Evolutionary conservation across 2,329 filamentous ascomycete species (phyloP), one percentile per base, ranked within the genome.

Genomic region (Verticillium dahliae): DNA sequence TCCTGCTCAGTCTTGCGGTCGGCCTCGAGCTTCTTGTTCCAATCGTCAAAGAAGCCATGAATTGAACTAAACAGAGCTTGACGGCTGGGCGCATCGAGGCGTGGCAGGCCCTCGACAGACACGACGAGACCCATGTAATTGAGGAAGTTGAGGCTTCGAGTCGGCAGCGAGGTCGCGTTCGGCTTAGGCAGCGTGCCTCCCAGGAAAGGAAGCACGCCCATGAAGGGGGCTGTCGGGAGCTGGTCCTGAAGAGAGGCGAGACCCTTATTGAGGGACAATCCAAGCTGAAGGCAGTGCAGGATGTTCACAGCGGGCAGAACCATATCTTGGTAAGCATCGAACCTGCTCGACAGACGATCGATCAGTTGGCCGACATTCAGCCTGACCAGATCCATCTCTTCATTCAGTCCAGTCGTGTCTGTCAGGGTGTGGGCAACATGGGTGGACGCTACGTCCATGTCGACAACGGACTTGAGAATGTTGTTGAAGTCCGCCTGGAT

Each of bases 401-500:
- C 75, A 1, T 69, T 71, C 5, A 56, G 27, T n/a, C 73, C 74
- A 9, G 70, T 66, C 10, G 67, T 70, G 0, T 71, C 71, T 1
- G 71, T 68, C 3, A 74, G 68, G 6, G 72, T 66, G 37, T 72
- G 72, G 2, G 74, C 72, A 50, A 72, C 68, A 57, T 79, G 69
- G 0, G 75, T 74, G 0, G 70, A 68, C 39, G 76, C 72, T 22
- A 83, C 70, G 37, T 81, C 74, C 60, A 77, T 75, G 18, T 80
- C 78, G 27, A 87, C 75, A 15, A 89, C 76, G n/a, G 83, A 80
- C 63, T 87, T 89, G 50, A 96, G 76, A 33, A 96, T 76, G 64
- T 90, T 93, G 59, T 83, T 85, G 68, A 98, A 94, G 67, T 97
- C 92, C 9, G 89, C 89, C 67, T 97, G 92, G 4, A 98, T 77